These are phyloP conservation scores for Camellia oleifera DNA, from an alignment of 179 eudicot genomes.

Conservation along the genomic window DNA sequence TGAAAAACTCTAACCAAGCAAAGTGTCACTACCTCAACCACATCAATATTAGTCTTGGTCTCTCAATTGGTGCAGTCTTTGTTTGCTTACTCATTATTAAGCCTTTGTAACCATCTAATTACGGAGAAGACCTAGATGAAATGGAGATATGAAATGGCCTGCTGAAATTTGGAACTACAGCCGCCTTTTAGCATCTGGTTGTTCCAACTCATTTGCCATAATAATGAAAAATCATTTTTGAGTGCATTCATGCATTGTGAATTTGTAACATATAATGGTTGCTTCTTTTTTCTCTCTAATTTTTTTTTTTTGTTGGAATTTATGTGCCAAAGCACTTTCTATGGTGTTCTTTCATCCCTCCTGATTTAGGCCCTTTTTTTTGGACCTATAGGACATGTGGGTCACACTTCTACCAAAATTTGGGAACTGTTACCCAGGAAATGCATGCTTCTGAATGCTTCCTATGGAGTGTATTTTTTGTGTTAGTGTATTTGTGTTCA, in stretches of 20 bases:
- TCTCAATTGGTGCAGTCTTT: not conserved
- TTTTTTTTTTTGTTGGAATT: no score
- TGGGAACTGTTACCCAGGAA: not conserved
- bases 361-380: not conserved
- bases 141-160: not conserved
- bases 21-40: not conserved
- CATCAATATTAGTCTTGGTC: not conserved
- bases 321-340: not conserved
- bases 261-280: constrained; percentile 3
- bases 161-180: not conserved
- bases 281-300: not conserved
- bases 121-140: not conserved
- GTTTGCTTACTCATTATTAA: not conserved
- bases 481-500: not conserved
- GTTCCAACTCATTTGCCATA: not conserved
- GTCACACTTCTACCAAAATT: constrained; percentile 1
- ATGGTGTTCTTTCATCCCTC: constrained; percentile 3
- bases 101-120: not conserved
- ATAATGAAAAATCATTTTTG: not conserved
- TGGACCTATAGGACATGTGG: not conserved
- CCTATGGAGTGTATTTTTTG: not conserved
- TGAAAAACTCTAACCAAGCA: no score
- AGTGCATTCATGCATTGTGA: not conserved
- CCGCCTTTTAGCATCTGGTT: constrained; percentile 1
- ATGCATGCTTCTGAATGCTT: not conserved